Evolutionary conservation across 2,329 filamentous ascomycete species (phyloP), one percentile per base, ranked within the genome.

Genomic region (Penicillium psychrosexuale): DNA sequence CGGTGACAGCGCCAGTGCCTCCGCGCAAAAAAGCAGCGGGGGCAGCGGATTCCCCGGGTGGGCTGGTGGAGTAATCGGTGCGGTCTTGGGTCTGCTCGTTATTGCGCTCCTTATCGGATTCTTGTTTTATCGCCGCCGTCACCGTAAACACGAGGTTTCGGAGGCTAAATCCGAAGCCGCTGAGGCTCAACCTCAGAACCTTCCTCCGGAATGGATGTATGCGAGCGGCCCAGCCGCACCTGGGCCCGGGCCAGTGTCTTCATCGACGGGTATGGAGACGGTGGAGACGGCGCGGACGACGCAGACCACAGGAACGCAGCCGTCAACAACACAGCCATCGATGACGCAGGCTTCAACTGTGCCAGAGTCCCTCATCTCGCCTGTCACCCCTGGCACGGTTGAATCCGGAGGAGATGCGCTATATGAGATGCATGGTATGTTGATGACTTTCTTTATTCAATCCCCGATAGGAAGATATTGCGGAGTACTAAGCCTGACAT

Each of bases 21-120:
- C 57, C 33, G 47, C 58, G 2, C 5, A 19, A 47, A 46, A 51
- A 7, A 34, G 56, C 2, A 60, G 40, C 8, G 49, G 64, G 7
- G 56, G 60, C 8, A 61, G 62, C 6, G 67, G 71, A 1, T 77
- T 82, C 3, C 82, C 84, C 0, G 71, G 71, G 5, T 88, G 83
- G 77, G 78, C 87, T 1, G 80, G 79, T 0, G 84, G 86, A 0
- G 81, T 88, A 28, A 61, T 69, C 13, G 67, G 67, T 6, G 62
- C 66, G 4, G 45, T 69, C 1, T 24, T 61, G 1, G 66, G 64
- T 4, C 27, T 69, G 0, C 43, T 65, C 17, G 33, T 60, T 1
- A 49, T 68, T 9, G 59, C 30, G 2, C 47, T 59, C 2, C 45
- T 57, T 0, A 4, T 61, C 5, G 55, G 28, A 5, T 58, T 62